Base-by-base conservation (phyloP, 2,329 filamentous ascomycete species). In the Fusarium newnesense region DNA sequence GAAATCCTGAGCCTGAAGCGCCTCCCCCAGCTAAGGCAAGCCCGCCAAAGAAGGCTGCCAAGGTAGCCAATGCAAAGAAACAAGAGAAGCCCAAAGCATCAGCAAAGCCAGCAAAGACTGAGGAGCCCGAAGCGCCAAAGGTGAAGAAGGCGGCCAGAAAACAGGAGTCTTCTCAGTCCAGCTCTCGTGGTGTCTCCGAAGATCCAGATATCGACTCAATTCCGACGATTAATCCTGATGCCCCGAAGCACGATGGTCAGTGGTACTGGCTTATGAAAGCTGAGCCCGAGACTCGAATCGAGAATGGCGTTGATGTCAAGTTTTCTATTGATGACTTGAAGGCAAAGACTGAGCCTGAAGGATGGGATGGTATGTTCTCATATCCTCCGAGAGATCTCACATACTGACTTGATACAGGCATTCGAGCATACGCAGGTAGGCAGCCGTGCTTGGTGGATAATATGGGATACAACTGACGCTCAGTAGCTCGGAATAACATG, bases 311-410 rank as follows among this genome's bases (percentile, higher is more conserved):
- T 57, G 95, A 98, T 79, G 94, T 98, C 50, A 93, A 91, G 75
- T 99, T 98, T 83, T 97, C 95, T 2, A 98, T 99, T 77, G 95
- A 98, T 77, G 95, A 98, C 80, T 84, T 99, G 40, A 88, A 89
- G 19, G 88, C 89, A 2, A 92, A 90, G 77, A 90, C 86, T 2
- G 88, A 89, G 77, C 94, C 96, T 4, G 96, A 98, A 79, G 92
- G 94, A 2, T 99, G 96, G 96, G 93, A 97, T 83, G 96, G 94
- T 93, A 84, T 79, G 89, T 66, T 32, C 4, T 30, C 12, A 19
- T 19, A 42, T 7, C 4, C 5, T 32, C 28, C 4, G 11, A 5
- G 5, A 3, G 6, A 15, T 11, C 24, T 30, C 6, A 5, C 1
- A 21, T 6, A 16, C 12, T 77, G 7, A 78, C 69, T 18, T 8